Percentiles rank a stretch among this genome's conserved stretches.
phyloP scores from a whole-genome alignment of 2,329 filamentous ascomycete genomes.

The Penicillium italicum region DNA sequence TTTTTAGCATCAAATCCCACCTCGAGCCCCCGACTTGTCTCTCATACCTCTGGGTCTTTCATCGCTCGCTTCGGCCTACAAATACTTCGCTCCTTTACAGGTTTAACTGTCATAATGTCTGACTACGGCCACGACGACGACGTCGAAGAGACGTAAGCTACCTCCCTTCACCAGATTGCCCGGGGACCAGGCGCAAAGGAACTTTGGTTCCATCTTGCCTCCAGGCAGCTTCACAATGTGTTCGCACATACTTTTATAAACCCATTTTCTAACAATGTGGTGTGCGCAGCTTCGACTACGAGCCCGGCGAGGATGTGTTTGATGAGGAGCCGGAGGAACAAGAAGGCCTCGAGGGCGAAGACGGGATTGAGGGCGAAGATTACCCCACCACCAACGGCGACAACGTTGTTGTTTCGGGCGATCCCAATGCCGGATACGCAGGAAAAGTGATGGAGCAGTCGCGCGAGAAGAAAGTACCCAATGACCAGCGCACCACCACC shows the following conservation, averaged over 20 bases:
- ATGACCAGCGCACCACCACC: constrained; percentile 83
- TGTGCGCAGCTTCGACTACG: constrained; percentile 45
- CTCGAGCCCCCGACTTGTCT: constrained; percentile 14
- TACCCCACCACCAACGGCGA: constrained; percentile 41
- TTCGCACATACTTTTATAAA: constrained; percentile 7
- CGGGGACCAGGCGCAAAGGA: constrained; percentile 12
- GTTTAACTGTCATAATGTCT: constrained; percentile 55
- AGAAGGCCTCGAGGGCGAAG: constrained; percentile 53
- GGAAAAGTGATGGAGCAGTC: constrained; percentile 57
- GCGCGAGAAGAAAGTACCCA: constrained; percentile 81
- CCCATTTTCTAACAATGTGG: constrained; percentile 26
- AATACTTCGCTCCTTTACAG: constrained; percentile 10
- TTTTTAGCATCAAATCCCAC: constrained; percentile 24
- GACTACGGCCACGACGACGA: constrained; percentile 69
- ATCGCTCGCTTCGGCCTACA: constrained; percentile 12
- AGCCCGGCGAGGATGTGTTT: constrained; percentile 60
- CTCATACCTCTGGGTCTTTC: constrained; percentile 18
- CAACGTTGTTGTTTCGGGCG: constrained; percentile 46
- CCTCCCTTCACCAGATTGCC: constrained; percentile 9
- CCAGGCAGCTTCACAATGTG: constrained; percentile 3
- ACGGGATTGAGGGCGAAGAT: constrained; percentile 50
- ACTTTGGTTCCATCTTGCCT: constrained; percentile 6
- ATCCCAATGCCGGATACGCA: constrained; percentile 47
- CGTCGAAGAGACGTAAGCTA: constrained; percentile 54
- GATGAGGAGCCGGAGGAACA: constrained; percentile 62